Evolutionary conservation across 306 rosid genomes (phyloP).

Genomic region (Argentina anserina): DNA sequence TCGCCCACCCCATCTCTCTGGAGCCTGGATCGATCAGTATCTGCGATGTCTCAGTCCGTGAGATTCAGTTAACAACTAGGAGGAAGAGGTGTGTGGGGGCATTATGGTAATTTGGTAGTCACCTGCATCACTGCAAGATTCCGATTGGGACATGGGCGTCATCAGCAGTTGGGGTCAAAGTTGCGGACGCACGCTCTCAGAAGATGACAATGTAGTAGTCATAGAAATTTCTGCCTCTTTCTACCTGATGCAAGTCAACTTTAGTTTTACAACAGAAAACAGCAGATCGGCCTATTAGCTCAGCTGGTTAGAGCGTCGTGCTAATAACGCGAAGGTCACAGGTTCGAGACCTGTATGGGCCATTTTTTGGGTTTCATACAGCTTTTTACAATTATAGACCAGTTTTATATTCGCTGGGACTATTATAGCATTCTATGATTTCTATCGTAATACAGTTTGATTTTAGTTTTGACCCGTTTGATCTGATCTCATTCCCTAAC

Average conservation of each 20-base stretch:
- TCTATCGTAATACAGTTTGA: too few species aligned
- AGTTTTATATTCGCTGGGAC: too few species aligned
- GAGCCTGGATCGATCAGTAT: neutral
- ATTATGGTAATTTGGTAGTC: neutral
- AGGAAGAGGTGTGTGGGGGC: neutral
- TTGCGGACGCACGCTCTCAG: neutral
- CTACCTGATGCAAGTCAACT: too few species aligned
- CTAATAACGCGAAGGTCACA: constrained; percentile 25
- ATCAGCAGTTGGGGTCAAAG: neutral
- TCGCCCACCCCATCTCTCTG: constrained; percentile 76
- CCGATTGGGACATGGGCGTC: neutral
- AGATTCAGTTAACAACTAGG: neutral
- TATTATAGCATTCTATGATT: too few species aligned
- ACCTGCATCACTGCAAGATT: neutral
- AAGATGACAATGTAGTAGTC: too few species aligned
- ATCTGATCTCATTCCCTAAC: too few species aligned
- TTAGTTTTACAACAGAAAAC: too few species aligned
- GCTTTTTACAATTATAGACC: too few species aligned
- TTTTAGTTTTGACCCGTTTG: too few species aligned
- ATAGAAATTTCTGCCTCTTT: too few species aligned
- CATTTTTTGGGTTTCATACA: neutral
- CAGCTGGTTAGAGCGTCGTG: constrained; percentile 18
- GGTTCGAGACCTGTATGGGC: constrained; percentile 22
- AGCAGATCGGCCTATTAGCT: neutral
- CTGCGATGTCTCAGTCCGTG: neutral